phyloP scores from a whole-genome alignment of 768 basidiomycete genomes.

The Lactarius hatsudake region DNA sequence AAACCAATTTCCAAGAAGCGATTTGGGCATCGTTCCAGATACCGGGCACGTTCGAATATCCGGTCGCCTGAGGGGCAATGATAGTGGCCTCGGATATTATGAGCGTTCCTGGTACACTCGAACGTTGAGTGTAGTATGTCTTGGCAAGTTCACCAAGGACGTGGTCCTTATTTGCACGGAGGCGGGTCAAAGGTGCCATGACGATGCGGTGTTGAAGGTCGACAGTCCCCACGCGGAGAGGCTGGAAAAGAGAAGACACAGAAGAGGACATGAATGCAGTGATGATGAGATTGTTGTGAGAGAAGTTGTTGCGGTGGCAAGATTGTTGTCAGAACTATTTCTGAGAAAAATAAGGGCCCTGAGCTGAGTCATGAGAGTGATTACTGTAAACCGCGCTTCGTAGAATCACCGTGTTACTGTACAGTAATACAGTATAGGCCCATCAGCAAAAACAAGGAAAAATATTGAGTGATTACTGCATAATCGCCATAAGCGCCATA shows the following conservation, averaged over 20 bases:
- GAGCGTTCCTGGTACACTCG: conserved; percentile 47
- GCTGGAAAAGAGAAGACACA: conserved; percentile 41
- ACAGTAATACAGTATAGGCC: no score
- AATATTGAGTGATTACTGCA: no score
- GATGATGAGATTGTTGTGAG: no score
- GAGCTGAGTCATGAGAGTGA: no score
- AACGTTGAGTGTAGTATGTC: conserved; percentile 50
- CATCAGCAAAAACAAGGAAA: no score
- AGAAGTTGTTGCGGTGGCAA: no score
- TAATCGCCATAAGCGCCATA: no score
- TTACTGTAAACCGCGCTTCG: no score
- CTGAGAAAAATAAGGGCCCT: no score
- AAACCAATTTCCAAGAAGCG: conserved; percentile 46
- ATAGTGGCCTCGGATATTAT: conserved; percentile 57
- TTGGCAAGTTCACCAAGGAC: conserved; percentile 39
- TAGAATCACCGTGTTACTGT: no score
- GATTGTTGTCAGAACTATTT: no score
- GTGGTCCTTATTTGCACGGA: conserved; percentile 38
- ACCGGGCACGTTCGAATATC: conserved; percentile 52
- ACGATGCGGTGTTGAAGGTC: conserved; percentile 50
- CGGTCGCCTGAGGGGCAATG: conserved; percentile 50
- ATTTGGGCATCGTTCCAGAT: conserved; percentile 65
- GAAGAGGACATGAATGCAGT: no score
- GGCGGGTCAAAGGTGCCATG: conserved; percentile 52
- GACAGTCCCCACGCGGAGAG: conserved; percentile 43